Evolutionary conservation across 2,329 filamentous ascomycete species (phyloP).

Genomic region (Cladosporium sp.): DNA sequence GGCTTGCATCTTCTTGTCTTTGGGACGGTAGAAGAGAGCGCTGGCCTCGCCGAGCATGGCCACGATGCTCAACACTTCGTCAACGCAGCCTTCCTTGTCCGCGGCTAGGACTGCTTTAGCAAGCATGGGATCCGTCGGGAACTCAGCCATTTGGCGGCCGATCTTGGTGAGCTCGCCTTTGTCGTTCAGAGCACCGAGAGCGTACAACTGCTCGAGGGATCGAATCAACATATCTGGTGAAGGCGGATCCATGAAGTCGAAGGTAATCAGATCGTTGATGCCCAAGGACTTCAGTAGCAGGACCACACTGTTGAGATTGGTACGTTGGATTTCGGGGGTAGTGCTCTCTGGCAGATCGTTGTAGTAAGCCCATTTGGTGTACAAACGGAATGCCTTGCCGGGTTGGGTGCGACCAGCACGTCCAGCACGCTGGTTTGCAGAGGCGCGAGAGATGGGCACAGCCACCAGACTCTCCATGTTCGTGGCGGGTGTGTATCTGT

Average conservation of each 20-base stretch:
- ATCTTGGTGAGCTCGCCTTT: conserved; percentile 84
- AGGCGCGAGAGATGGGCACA: conserved; percentile 85
- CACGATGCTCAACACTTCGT: conserved; percentile 90
- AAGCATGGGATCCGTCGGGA: conserved; percentile 87
- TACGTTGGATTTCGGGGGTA: conserved; percentile 87
- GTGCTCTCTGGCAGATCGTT: conserved; percentile 92
- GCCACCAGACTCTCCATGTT: conserved; percentile 91
- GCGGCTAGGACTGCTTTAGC: conserved; percentile 85
- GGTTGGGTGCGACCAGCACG: conserved; percentile 88
- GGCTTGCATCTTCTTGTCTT: conserved; percentile 95
- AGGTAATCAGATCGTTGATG: conserved; percentile 87
- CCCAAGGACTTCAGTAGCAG: conserved; percentile 83
- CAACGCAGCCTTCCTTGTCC: conserved; percentile 85
- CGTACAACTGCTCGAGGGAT: conserved; percentile 85
- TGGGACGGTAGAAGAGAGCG: conserved; percentile 87
- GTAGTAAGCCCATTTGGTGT: conserved; percentile 82
- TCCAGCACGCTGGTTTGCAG: conserved; percentile 87
- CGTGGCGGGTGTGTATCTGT: conserved; percentile 83
- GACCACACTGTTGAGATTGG: conserved; percentile 79
- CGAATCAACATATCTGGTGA: conserved; percentile 85
- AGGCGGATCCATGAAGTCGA: conserved; percentile 94
- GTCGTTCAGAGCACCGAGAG: conserved; percentile 82
- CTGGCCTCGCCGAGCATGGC: conserved; percentile 87
- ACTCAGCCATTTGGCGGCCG: conserved; percentile 91
- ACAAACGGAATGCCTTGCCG: conserved; percentile 89